These are phyloP conservation scores for Globisporangium uncinulatum DNA, from an alignment of 352 stramenopile genomes.

Conservation along the genomic window DNA sequence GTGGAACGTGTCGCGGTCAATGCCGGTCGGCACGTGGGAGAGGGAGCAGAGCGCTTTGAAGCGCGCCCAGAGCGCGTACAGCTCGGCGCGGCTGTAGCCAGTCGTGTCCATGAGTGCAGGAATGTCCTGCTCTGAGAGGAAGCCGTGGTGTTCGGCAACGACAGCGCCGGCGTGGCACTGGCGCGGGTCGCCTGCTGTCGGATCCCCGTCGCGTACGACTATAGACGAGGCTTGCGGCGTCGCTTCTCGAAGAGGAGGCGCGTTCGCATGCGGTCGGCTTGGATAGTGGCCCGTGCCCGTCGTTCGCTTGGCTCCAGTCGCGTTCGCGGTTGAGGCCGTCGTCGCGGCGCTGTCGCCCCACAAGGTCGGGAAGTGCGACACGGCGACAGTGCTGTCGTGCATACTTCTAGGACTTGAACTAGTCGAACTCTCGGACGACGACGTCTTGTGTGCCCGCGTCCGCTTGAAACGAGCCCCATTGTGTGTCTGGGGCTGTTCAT, in stretches of 20 bases:
- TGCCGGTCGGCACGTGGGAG: slow-evolving; percentile 29
- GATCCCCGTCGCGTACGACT: too few relatives aligned
- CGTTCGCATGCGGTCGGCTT: background rate
- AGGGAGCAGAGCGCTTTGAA: slow-evolving; percentile 76
- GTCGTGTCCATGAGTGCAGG: slow-evolving; percentile 34
- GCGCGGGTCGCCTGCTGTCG: slow-evolving; percentile 13
- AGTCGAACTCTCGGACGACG: background rate
- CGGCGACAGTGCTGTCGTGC: background rate
- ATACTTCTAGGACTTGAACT: too few relatives aligned
- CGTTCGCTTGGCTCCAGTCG: background rate
- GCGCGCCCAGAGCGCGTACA: slow-evolving; percentile 61
- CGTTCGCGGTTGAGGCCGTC: background rate
- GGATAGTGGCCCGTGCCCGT: background rate
- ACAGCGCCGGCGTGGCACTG: slow-evolving; percentile 24
- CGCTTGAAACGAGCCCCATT: slow-evolving; percentile 2
- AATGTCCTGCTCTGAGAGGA: slow-evolving; percentile 54
- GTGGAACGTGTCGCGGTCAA: slow-evolving; percentile 66
- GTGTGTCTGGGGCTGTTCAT: background rate
- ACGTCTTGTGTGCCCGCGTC: background rate
- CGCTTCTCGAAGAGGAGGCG: background rate
- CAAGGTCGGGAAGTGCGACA: slow-evolving; percentile 15
- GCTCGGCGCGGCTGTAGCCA: slow-evolving; percentile 48
- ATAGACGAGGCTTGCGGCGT: background rate
- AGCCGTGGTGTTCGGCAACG: slow-evolving; percentile 44
- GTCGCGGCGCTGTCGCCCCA: slow-evolving; percentile 2